These are phyloP conservation scores for Cicer judaicum DNA, from an alignment of 306 rosid genomes.

Conservation along the genomic window DNA sequence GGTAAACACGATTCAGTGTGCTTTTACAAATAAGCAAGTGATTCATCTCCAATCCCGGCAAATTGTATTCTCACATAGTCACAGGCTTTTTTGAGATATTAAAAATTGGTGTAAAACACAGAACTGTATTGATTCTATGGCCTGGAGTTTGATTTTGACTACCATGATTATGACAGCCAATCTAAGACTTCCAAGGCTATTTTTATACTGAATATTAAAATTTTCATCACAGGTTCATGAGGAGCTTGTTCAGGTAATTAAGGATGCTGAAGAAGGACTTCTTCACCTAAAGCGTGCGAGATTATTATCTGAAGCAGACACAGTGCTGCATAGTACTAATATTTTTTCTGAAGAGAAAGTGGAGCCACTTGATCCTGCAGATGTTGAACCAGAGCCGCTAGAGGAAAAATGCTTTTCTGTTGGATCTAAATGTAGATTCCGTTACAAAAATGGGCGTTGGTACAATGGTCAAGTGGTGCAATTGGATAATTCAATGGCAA, in stretches of 20 bases:
- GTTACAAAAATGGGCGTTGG: slow-evolving; percentile 92
- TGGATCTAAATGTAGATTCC: slow-evolving; percentile 93
- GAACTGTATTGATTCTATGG: slow-evolving; percentile 3
- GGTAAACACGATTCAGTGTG: not conserved
- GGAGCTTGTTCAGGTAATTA: slow-evolving; percentile 85
- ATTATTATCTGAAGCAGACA: slow-evolving; percentile 78
- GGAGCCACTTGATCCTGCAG: slow-evolving; percentile 61
- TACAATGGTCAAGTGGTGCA: slow-evolving; percentile 74
- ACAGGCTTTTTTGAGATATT: not conserved
- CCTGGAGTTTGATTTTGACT: slow-evolving; percentile 4
- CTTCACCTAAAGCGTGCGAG: slow-evolving; percentile 81
- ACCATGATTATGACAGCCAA: not conserved
- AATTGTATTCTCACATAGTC: not conserved
- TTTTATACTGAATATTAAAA: slow-evolving; percentile 22
- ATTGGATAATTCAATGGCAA: slow-evolving; percentile 66
- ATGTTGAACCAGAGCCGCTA: slow-evolving; percentile 62
- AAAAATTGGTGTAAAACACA: not conserved
- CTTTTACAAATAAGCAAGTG: not conserved
- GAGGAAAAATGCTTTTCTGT: slow-evolving; percentile 59
- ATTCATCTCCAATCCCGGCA: not conserved
- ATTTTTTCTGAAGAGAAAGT: slow-evolving; percentile 56
- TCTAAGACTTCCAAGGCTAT: slow-evolving; percentile 16
- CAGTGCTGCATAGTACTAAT: slow-evolving; percentile 48
- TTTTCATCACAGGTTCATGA: slow-evolving; percentile 63
- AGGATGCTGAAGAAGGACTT: slow-evolving; percentile 92